Conservation (phyloP, 202 grass and related monocot species). For the Bolboschoenoplectus hybrid region DNA sequence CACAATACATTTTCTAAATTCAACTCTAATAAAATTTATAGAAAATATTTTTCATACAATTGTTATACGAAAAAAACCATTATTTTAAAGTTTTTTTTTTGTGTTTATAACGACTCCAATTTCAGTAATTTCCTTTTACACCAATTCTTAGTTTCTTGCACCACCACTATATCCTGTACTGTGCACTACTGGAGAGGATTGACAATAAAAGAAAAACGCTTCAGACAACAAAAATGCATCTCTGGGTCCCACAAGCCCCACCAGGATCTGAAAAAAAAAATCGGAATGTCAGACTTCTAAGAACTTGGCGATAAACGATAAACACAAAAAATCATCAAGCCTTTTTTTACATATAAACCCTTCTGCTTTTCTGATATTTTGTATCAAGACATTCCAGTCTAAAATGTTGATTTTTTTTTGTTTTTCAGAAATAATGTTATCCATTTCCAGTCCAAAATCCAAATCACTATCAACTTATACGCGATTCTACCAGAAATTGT, state of each 20-base stretch:
- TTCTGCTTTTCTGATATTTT: not conserved
- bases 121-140: too few relatives aligned
- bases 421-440: not conserved
- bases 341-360: not conserved
- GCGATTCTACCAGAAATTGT: not conserved
- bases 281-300: not conserved
- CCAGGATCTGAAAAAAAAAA: not conserved
- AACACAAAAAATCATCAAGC: not conserved
- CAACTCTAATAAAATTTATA: too few relatives aligned
- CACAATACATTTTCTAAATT: too few relatives aligned
- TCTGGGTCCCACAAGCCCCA: not conserved
- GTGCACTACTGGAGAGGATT: not conserved
- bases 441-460: not conserved
- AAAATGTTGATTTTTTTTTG: constrained; percentile 12
- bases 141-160: too few relatives aligned
- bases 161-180: not conserved
- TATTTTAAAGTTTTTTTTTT: too few relatives aligned
- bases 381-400: not conserved
- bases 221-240: constrained; percentile 1
- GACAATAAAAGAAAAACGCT: not conserved
- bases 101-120: too few relatives aligned
- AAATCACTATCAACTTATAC: not conserved
- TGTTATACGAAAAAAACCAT: too few relatives aligned
- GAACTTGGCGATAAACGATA: not conserved
- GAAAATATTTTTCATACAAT: too few relatives aligned